Evolutionary conservation across 768 basidiomycete species (phyloP), one percentile per base, ranked within the genome.

Genomic region (Psilocybe subaeruginosa): DNA sequence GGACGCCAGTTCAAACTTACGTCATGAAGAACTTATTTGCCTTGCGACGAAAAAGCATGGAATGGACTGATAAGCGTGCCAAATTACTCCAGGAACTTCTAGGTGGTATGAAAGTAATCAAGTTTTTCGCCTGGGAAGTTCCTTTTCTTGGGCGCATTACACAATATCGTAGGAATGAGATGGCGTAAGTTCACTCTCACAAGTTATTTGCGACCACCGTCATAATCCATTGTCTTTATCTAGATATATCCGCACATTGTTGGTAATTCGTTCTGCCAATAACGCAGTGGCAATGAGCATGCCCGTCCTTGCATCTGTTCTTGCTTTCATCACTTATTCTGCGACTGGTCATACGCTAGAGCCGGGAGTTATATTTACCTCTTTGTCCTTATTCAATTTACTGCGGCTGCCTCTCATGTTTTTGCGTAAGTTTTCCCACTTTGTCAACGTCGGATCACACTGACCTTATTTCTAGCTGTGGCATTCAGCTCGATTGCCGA

Each of bases 81-180:
- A 95, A 93, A 69, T 76, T 95, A 3, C 82, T 97, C 9, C 95
- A 96, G 71, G 96, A 99, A 70, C 80, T 99, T 1, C 76, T 97
- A 0, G 87, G 89, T 12, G 92, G 92, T 0, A 95, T 97, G 86
- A 90, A 92, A 64, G 84, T 97, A 62, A 91, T 97, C 81, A 97
- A 97, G 73, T 89, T 90, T 72, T 96, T 96, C 73, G 88, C 91
- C 4, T 95, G 93, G 93, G 93, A 95, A 68, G 68, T 74, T 1
- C 92, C 95, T 0, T 96, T 93, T 73, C 80, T 97, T 23, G 77
- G 85, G 14, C 85, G 89, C 48, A 82, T 97, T 29, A 81, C 82
- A 31, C 83, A 83, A 45, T 91, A 90, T 68, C 81, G 96, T 55
- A 77, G 76, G 52, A 82, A 83, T 53, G 95, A 97, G 73, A 86